Evolutionary conservation across 1,139 yeast species (phyloP), one percentile per base, ranked within the genome.

Genomic region (Geotrichum europaeum): DNA sequence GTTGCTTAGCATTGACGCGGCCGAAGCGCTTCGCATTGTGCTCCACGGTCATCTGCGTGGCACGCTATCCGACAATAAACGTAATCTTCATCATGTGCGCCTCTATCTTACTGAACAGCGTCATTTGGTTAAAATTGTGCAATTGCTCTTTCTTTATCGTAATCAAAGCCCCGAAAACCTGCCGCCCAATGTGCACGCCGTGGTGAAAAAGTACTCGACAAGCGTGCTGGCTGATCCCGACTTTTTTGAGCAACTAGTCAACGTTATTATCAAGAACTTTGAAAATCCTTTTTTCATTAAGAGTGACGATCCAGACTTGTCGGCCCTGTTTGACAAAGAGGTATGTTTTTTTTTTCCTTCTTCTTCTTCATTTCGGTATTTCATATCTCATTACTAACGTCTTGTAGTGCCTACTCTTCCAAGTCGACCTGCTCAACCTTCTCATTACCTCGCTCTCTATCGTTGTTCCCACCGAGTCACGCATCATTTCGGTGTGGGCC

Each of bases 401-500:
- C 43, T 25, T 15, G 5, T 28, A 59, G 59, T 56, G 60, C 34
- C 47, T 61, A 13, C 50, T 55, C 1, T 56, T 61, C 34, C 63
- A 56, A 54, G 51, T 66, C 49, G 69, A 67, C 32, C 65, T 72
- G 20, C 64, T 73, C 5, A 68, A 72, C 58, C 66, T 73, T 12
- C 63, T 71, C 13, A 68, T 68, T 55, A 65, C 68, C 4, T 57
- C 69, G 6, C 61, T 73, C n/a, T 64, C 66, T 47, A 67, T 73
- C 13, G 72, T 69, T 24, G 66, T 71, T 30, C 72, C 73, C 18
- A 65, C 66, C 45, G 62, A 66, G 10, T 64, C 72, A 3, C 57
- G 49, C 7, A 65, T 71, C 1, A 79, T 83, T 1, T 61, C 70
- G 1, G 69, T 74, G 12, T 89, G 96, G 96, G 85, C 86, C 65